Percentiles rank a stretch among this genome's conserved stretches.
Conservation (phyloP, 352 stramenopile genomes). For the Phytophthora hibernalis region DNA sequence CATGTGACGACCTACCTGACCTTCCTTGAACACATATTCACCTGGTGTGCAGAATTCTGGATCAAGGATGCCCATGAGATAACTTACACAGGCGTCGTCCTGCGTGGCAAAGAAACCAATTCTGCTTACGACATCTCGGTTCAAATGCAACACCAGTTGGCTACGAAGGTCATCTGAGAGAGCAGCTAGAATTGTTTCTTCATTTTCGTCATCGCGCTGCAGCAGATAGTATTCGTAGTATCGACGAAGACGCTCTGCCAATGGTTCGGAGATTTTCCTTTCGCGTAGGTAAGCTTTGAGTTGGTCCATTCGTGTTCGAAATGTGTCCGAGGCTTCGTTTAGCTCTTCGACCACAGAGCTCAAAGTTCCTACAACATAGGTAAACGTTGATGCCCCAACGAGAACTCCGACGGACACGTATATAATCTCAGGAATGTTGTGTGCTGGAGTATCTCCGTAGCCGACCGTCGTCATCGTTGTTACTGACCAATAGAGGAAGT, state of each 20-base stretch:
- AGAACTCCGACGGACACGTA: slow-evolving; percentile 66
- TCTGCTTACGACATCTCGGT: slow-evolving; percentile 84
- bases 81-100: slow-evolving; percentile 82
- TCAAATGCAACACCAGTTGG: slow-evolving; percentile 79
- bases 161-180: slow-evolving; percentile 81
- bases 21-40: slow-evolving; percentile 88
- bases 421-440: slow-evolving; percentile 62
- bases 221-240: slow-evolving; percentile 88
- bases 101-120: slow-evolving; percentile 84
- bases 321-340: slow-evolving; percentile 56
- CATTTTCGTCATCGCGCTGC: slow-evolving; percentile 76
- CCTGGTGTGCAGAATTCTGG: slow-evolving; percentile 81
- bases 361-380: slow-evolving; percentile 83
- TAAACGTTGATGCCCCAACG: slow-evolving; percentile 72
- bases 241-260: slow-evolving; percentile 59
- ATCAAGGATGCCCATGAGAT: slow-evolving; percentile 83
- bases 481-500: slow-evolving; percentile 78
- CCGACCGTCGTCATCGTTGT: slow-evolving; percentile 86
- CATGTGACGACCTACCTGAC: slow-evolving; percentile 81
- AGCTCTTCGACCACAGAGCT: slow-evolving; percentile 79
- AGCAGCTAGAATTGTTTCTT: slow-evolving; percentile 70
- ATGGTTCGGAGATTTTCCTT: slow-evolving; percentile 58
- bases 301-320: slow-evolving; percentile 71
- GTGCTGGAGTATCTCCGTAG: slow-evolving; percentile 72
- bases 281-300: slow-evolving; percentile 84